Base-by-base conservation (phyloP, 441 rosid species). In the Brassica balearica region DNA sequence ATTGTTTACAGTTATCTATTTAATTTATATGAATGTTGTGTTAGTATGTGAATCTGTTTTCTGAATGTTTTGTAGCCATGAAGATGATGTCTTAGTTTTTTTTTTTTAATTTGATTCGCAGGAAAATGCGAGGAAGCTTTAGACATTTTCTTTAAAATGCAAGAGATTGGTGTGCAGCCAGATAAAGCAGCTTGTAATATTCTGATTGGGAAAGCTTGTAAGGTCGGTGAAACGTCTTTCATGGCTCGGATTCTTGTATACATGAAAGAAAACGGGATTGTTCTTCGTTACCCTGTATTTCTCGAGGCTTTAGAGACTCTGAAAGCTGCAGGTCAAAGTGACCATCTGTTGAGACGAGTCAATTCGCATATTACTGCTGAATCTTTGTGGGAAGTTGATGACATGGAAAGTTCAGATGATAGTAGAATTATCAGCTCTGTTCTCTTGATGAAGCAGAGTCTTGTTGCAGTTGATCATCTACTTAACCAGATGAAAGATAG, bases 131-230 rank as follows among this genome's bases (percentile, higher is more conserved):
- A 81, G 72, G 94, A 91, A 78, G 94, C 96, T 29, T 84, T 90
- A 2, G 90, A 88, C 46, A 91, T 92, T 69, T 94, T 92, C 82
- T 80, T 72, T 77, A 86, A 84, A 73, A 92, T 92, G 97, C 97
- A 90, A 85, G 97, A 91, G 53, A 88, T 88, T 8, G 90, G 91
- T 55, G 90, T 89, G 69, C 85, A 82, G 43, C 97, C 97, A 27
- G 98, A 94, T 85, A 94, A 94, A 87, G 94, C 98, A 64, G 87
- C 91, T 48, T 91, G 98, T 85, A 94, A 90, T 76, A 89, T 91
- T 84, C 86, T 92, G 90, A 84, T 92, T 1, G 84, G 81, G 81
- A 91, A 83, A 81, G 90, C 94, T 73, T 90, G 92, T 78, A 83
- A 87, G 81, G 73, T 75, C 17, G 79, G 88, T 11, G 89, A 87